Evolutionary conservation across 176 grass and related monocot genomes (phyloP), one percentile per base, ranked within the genome.

Genomic region (Paspalum vaginatum): DNA sequence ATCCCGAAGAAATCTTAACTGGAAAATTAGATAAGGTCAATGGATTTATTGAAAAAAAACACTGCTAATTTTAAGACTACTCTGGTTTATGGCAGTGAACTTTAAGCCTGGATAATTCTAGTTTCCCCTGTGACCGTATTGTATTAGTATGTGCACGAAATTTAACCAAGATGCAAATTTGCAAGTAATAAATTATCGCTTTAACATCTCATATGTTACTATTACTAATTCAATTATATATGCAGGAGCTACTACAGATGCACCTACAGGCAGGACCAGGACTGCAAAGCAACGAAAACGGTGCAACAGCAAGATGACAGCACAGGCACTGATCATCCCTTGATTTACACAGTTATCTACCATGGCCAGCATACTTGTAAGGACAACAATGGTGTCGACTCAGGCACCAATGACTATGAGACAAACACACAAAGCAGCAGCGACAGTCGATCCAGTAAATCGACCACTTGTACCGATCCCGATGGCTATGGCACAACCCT

Each of bases 241-340:
- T 48, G 22, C 75, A 91, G 89, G 73, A 85, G 78, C 74, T 91
- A 91, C 86, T 91, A 81, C 49, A 78, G 81, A 74, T 88, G 81
- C 65, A 61, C 76, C 40, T 71, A 85, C 24, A 87, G 22, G n/a
- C 56, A 84, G n/a, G 89, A 85, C 25, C 89, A 70, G 20, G 21
- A 66, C 43, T 92, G 89, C 66, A 24, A 11, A 5, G 89, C 89
- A 52, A 91, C 86, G 8, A 88, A 91, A 79, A 88, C 78, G 20
- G 66, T 91, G n/a, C 82, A 92, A 5, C 72, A 85, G 41, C 72
- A 62, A 20, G 72, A 82, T 40, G 21, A 46, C 15, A 27, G 32
- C 14, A 16, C 16, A 7, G 81, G 55, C 8, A 47, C 20, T 9
- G 72, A 75, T 22, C 18, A 72, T 13, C 17, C 58, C 17, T 49